Evolutionary conservation across 1,284 basidiomycete genomes (phyloP).

Genomic region (Cystobasidium sp.): DNA sequence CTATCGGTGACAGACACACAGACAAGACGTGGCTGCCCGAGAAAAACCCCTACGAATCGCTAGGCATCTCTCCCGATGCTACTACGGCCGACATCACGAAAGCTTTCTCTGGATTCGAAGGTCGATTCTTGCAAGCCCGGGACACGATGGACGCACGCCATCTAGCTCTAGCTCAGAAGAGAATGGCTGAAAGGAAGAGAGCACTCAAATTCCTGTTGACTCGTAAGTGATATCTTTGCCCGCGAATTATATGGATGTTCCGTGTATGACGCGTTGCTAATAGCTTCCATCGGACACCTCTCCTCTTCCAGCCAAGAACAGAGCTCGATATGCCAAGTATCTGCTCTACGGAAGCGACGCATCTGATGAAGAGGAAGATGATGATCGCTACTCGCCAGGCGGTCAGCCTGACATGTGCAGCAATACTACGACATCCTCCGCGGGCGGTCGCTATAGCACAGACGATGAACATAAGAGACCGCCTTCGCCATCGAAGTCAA

Average conservation of each 20-base stretch:
- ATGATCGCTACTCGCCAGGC: no score
- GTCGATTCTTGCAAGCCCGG: not conserved
- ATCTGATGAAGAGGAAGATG: not conserved
- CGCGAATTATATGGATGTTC: not conserved
- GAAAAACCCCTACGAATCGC: not conserved
- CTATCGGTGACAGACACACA: not conserved
- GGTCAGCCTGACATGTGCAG: no score
- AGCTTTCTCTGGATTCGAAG: not conserved
- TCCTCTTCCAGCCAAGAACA: not conserved
- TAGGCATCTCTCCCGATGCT: not conserved
- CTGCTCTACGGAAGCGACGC: not conserved
- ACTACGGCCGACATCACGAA: not conserved
- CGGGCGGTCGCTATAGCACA: no score
- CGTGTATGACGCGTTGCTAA: not conserved
- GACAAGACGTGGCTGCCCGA: not conserved
- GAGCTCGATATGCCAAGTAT: not conserved
- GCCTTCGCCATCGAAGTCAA: no score
- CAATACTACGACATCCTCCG: no score
- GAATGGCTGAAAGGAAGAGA: not conserved
- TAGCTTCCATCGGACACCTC: no score
- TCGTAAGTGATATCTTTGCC: not conserved
- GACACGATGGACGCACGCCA: not conserved
- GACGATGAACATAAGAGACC: no score
- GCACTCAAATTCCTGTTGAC: slow-evolving; percentile 3
- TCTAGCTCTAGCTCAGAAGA: not conserved